These are phyloP conservation scores for Mortierella hygrophila DNA, from an alignment of 192 early-diverging fungal genomes.

Conservation along the genomic window DNA sequence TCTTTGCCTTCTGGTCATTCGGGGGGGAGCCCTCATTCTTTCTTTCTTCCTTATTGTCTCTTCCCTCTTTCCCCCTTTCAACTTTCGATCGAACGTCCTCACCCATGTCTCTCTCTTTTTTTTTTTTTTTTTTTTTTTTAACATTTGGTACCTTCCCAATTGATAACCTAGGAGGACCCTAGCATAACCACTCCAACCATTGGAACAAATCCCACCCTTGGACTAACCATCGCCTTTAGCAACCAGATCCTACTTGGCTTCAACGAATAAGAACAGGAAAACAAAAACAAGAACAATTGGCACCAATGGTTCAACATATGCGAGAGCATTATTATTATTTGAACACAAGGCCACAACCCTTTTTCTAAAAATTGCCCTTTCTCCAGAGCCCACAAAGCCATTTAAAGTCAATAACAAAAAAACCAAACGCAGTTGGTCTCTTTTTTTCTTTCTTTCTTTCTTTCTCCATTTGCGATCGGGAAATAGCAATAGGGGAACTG, in stretches of 20 bases:
- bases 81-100: no score
- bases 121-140: no score
- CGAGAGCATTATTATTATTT: not conserved
- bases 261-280: not conserved
- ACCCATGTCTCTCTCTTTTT: no score
- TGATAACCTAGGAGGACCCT: no score
- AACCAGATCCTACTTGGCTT: no score
- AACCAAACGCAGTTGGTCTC: not conserved
- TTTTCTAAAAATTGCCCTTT: constrained; percentile 1
- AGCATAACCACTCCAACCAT: no score
- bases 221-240: no score
- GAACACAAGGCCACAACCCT: not conserved
- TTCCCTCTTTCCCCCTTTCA: not conserved
- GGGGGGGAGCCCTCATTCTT: not conserved
- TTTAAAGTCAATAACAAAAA: not conserved
- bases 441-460: not conserved
- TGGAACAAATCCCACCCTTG: no score
- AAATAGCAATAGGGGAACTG: not conserved
- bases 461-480: not conserved
- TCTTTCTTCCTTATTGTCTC: not conserved
- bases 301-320: not conserved
- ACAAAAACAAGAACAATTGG: not conserved
- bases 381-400: not conserved
- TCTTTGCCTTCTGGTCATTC: not conserved
- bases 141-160: no score